These are phyloP conservation scores for Aureobasidium mangrovei DNA, from an alignment of 2,329 filamentous ascomycete genomes.

Conservation along the genomic window DNA sequence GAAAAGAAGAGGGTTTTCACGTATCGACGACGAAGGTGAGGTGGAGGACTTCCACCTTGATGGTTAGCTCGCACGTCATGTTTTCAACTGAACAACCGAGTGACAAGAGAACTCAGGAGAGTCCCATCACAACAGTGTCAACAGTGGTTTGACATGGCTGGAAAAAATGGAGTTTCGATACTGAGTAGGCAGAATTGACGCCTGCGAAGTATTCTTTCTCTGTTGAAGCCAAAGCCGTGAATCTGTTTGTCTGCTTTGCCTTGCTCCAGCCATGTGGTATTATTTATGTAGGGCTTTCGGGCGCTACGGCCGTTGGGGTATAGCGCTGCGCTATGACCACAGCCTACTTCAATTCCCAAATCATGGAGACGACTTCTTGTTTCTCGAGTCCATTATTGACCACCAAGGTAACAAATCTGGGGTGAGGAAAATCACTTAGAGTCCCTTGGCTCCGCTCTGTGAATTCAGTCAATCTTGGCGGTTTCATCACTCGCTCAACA, in stretches of 20 bases:
- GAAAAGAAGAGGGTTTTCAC: background rate
- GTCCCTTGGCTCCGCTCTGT: background rate
- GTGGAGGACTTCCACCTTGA: conserved; percentile 4
- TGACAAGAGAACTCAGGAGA: background rate
- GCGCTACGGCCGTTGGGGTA: background rate
- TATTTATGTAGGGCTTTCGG: background rate
- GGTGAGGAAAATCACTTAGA: background rate
- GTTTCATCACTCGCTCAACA: background rate
- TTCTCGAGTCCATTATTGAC: background rate
- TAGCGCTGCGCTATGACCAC: conserved; percentile 3
- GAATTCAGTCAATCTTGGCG: background rate
- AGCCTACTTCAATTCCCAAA: background rate
- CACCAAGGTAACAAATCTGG: background rate
- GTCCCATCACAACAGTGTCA: background rate
- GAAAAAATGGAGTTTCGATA: background rate
- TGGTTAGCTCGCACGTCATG: conserved; percentile 13
- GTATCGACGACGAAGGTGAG: background rate
- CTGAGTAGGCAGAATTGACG: background rate
- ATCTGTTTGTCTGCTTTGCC: conserved; percentile 3
- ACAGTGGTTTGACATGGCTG: background rate
- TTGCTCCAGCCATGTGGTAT: background rate
- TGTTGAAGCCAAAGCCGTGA: background rate
- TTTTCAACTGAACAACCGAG: background rate
- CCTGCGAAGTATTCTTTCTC: background rate
- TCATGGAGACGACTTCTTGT: background rate